phyloP scores from a whole-genome alignment of 1,284 basidiomycete species.

The Moesziomyces sp. region DNA sequence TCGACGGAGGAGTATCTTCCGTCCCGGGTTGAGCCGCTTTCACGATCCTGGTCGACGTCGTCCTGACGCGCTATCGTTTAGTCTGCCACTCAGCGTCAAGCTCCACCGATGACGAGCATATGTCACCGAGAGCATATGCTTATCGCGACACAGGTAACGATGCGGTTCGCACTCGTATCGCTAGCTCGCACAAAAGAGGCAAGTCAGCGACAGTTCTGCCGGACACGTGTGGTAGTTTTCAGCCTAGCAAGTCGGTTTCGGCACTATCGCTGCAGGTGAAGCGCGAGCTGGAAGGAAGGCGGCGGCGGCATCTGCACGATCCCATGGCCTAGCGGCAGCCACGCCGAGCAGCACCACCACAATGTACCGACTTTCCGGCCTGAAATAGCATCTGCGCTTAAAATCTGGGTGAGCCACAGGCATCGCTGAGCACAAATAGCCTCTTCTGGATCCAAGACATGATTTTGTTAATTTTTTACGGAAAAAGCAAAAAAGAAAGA shows the following conservation, averaged over 20 bases:
- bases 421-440: too few relatives aligned
- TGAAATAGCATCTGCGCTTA: too few relatives aligned
- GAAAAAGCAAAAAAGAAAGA: too few relatives aligned
- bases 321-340: too few relatives aligned
- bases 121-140: too few relatives aligned
- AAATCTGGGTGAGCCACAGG: too few relatives aligned
- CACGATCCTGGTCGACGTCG: background rate
- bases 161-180: background rate
- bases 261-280: background rate
- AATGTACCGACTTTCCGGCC: too few relatives aligned
- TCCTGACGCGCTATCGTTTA: background rate
- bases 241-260: background rate
- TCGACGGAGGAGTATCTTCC: background rate
- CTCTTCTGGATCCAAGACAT: too few relatives aligned
- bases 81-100: too few relatives aligned
- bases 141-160: too few relatives aligned
- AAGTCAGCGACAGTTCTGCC: too few relatives aligned
- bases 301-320: background rate
- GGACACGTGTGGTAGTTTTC: background rate
- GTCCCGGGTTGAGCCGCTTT: background rate
- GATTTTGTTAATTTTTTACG: too few relatives aligned
- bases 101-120: background rate
- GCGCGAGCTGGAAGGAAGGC: background rate
- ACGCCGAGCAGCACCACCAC: background rate
- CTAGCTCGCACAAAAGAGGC: background rate